These are phyloP conservation scores for Fraxinus albicans DNA, from an alignment of 305 asterid species.

Conservation along the genomic window DNA sequence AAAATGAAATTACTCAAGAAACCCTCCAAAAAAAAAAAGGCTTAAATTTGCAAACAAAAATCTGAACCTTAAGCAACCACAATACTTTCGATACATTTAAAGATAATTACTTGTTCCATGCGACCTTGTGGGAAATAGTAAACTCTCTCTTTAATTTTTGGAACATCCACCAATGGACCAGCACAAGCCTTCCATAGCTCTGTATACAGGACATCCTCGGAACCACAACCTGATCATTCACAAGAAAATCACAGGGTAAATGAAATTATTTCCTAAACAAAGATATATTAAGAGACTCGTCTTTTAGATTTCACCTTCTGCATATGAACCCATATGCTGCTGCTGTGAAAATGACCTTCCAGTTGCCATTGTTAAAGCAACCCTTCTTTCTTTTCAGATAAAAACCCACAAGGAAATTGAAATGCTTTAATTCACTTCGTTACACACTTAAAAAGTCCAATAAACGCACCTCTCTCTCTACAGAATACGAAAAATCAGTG, in stretches of 20 bases:
- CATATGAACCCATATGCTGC: constrained; percentile 36
- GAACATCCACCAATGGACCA: constrained; percentile 88
- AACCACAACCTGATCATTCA: constrained; percentile 44
- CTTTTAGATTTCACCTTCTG: constrained; percentile 40
- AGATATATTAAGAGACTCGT: not conserved
- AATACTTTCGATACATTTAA: not conserved
- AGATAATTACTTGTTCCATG: constrained; percentile 77
- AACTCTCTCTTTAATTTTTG: constrained; percentile 60
- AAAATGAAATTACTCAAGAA: constrained; percentile 20
- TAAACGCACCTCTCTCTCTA: not conserved
- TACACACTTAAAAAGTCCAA: not conserved
- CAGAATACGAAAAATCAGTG: not conserved
- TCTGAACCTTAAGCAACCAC: constrained; percentile 18
- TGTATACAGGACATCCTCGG: constrained; percentile 50
- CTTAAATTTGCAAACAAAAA: constrained; percentile 27
- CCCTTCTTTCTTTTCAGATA: constrained; percentile 14
- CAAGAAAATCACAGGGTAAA: not conserved
- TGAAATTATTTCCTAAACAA: constrained; percentile 6
- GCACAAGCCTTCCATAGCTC: constrained; percentile 98
- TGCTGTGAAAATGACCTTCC: constrained; percentile 55
- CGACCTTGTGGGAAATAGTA: constrained; percentile 93
- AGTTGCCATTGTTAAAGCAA: constrained; percentile 50
- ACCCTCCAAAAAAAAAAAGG: not conserved
- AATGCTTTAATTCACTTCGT: constrained; percentile 26
- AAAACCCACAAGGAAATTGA: constrained; percentile 13